Percentiles rank a stretch among this genome's conserved stretches.
phyloP scores from a whole-genome alignment of 805 yeast genomes.

The Zygotorulaspora chibaensis region DNA sequence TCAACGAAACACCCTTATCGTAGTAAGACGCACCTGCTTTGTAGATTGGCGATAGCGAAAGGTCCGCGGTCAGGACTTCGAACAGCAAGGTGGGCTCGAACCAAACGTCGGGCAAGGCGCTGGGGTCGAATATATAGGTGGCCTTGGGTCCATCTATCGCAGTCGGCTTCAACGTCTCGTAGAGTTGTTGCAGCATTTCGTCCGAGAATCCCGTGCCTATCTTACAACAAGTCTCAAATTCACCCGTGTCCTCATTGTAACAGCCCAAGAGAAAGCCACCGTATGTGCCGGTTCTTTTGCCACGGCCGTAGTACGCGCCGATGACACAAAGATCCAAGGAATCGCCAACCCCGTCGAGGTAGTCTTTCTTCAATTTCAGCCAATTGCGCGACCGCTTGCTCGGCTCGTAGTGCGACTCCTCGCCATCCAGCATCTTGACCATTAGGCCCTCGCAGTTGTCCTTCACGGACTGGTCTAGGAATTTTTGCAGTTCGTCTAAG shows the following conservation, averaged over 20 bases:
- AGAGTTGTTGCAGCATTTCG: constrained; percentile 61
- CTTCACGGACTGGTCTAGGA: constrained; percentile 83
- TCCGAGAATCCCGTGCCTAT: constrained; percentile 97
- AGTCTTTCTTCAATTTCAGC: constrained; percentile 93
- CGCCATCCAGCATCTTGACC: constrained; percentile 84
- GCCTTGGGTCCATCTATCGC: constrained; percentile 62
- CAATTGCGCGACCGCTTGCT: constrained; percentile 92
- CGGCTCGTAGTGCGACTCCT: constrained; percentile 84
- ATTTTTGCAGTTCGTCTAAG: constrained; percentile 68
- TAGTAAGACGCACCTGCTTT: constrained; percentile 72
- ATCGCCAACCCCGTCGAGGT: constrained; percentile 92
- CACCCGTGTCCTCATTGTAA: constrained; percentile 86
- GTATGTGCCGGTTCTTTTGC: constrained; percentile 90
- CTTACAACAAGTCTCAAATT: constrained; percentile 91
- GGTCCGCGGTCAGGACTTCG: constrained; percentile 88
- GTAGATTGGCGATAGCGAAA: constrained; percentile 82
- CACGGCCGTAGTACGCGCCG: constrained; percentile 91
- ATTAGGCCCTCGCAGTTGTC: constrained; percentile 93
- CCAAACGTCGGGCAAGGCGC: constrained; percentile 89
- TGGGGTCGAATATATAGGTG: constrained; percentile 63
- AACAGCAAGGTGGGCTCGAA: constrained; percentile 80
- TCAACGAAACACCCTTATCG: constrained; percentile 78
- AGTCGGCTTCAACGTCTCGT: constrained; percentile 60
- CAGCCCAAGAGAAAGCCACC: constrained; percentile 93
- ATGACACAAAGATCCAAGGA: constrained; percentile 88